Base-by-base conservation (phyloP, 768 basidiomycete genomes). In the Collybia sp. region DNA sequence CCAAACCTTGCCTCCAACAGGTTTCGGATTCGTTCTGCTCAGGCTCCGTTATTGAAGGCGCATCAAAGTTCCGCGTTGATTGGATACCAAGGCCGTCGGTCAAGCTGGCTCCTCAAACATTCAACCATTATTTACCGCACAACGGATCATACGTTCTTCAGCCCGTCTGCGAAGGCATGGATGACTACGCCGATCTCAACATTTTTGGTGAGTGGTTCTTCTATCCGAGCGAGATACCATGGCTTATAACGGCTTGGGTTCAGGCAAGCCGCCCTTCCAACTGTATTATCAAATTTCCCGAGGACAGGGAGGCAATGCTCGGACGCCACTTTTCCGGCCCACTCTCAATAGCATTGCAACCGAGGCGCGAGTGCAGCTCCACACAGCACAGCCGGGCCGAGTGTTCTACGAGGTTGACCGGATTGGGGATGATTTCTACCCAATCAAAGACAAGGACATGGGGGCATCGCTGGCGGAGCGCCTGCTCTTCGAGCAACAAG, bases 331-430 rank as follows among this genome's bases (percentile, higher is more conserved):
- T 20, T 85, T 82, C 45, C 83, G 87, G 50, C 82, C 83, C 1
- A 82, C 78, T 2, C 83, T 91, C 67, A 88, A 82, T 61, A 88
- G 88, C 57, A 87, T 90, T 30, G 85, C 88, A 51, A 71, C 79
- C 10, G 75, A 75, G 35, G 82, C 85, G 2, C 76, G 85, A 37
- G 83, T 92, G 67, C 85, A 88, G 49, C 70, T 92, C n/a, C 84
- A 82, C 43, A 91, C 87, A 0, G 76, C 80, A 0, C 77, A 75
- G 19, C 71, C 88, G 8, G 91, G 91, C 2, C 75, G 80, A 34
- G 83, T 90, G 56, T 87, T 82, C 57, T 95, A 94, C 56, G 87
- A 91, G 58, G 82, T 95, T 49, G 82, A 86, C 51, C 85, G 85
- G 55, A 77, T 94, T 19, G 88, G 85, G 3, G 93, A 95, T 57